Base-by-base conservation (phyloP, 176 grass and related monocot genomes). In the Rhynchospora pubera region DNA sequence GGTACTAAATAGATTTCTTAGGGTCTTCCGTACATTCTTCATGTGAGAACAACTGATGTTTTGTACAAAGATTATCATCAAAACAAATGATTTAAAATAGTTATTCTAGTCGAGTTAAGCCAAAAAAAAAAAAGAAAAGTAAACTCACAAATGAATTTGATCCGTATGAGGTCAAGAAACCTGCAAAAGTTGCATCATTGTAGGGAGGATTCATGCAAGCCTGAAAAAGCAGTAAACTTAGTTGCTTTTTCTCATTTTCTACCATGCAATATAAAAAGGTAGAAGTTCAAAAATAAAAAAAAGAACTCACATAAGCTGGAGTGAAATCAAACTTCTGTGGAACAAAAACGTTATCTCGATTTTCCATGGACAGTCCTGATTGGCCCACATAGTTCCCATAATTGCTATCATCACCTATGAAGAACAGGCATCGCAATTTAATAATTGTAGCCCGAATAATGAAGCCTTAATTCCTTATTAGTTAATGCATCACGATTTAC, bases 101-200 rank as follows among this genome's bases (percentile, higher is more conserved):
- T 13, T 5, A 3, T 14, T 30, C 1, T 26, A 53, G 19, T 75
- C 30, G 15, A 52, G 14, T 75, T 75, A 75, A 8, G 5, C 22
- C 34, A 39, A 39, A 39, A 39, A 39, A 39, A 34, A 34, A 34
- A 34, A 34, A 75, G 28, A 75, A 42, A 28, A 43, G 15, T 48
- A 52, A 65, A 89, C 85, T 84, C 83, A 96, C 93, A 75, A 84
- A 44, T 10, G 79, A 77, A 79, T 77, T 80, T 15, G 87, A 64
- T 39, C 85, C 65, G 84, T 86, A 93, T 73, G 81, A 77, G 43
- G 87, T 78, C 21, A 93, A 57, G 43, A 85, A 83, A 87, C 89
- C 83, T 82, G 85, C 89, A 87, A 83, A 97, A 59, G 79, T 85
- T 85, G 65, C 79, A 73, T 90, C 87, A 81, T 82, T 73, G 75